These are phyloP conservation scores for Akanthomyces muscarius DNA, from an alignment of 2,329 filamentous ascomycete species.

Conservation along the genomic window DNA sequence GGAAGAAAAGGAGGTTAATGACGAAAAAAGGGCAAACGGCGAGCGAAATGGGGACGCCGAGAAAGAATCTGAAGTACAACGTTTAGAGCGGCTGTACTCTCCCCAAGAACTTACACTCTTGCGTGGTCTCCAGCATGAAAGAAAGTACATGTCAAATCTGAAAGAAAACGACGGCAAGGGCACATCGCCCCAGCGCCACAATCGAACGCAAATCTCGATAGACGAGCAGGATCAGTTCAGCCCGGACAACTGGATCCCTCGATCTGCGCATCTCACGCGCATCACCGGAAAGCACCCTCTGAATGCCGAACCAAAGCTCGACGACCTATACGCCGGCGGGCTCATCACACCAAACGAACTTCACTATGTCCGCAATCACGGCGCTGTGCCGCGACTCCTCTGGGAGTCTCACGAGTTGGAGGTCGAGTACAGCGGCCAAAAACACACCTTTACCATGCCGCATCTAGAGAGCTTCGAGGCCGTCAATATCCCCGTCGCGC, in stretches of 20 bases:
- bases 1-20: slow-evolving; percentile 17
- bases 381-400: slow-evolving; percentile 45
- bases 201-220: slow-evolving; percentile 31
- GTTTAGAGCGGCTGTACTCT: slow-evolving; percentile 26
- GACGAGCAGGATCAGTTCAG: slow-evolving; percentile 48
- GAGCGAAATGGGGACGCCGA: neutral
- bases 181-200: slow-evolving; percentile 21
- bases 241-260: slow-evolving; percentile 51
- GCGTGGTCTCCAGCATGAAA: slow-evolving; percentile 39
- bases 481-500: slow-evolving; percentile 44
- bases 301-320: slow-evolving; percentile 45
- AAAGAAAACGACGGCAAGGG: slow-evolving; percentile 35
- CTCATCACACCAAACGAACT: slow-evolving; percentile 48
- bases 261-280: slow-evolving; percentile 42
- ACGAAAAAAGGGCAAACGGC: slow-evolving; percentile 16
- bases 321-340: slow-evolving; percentile 40
- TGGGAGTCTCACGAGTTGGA: slow-evolving; percentile 48
- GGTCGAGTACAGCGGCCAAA: slow-evolving; percentile 35
- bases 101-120: slow-evolving; percentile 41
- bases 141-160: slow-evolving; percentile 36
- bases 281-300: slow-evolving; percentile 50
- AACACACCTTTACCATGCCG: slow-evolving; percentile 39
- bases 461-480: slow-evolving; percentile 39
- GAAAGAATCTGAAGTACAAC: neutral
- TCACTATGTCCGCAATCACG: slow-evolving; percentile 52